A percentile compares a stretch with the other conserved stretches of the same genome.
Conservation (phyloP, 2,329 filamentous ascomycete species). For the Cladosporium halotolerans region DNA sequence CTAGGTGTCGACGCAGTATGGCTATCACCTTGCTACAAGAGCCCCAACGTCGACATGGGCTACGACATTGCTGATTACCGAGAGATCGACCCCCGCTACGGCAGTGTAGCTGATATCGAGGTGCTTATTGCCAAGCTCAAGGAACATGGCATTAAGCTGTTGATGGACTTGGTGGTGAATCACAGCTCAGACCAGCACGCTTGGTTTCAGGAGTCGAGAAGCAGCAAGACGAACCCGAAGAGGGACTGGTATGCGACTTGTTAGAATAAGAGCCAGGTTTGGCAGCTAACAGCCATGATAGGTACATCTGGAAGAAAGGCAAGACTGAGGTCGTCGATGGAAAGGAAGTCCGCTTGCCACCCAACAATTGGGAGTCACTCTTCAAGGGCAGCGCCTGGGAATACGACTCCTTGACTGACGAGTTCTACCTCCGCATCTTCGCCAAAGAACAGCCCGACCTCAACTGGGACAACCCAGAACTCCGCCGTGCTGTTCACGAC, state of each 20-base stretch:
- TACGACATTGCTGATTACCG: slow-evolving; percentile 66
- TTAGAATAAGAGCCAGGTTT: slow-evolving; percentile 44
- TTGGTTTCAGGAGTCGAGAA: slow-evolving; percentile 53
- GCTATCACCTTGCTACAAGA: slow-evolving; percentile 58
- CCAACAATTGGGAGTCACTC: slow-evolving; percentile 68
- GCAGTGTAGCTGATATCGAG: slow-evolving; percentile 61
- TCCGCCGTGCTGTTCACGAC: slow-evolving; percentile 64
- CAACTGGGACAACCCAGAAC: slow-evolving; percentile 70
- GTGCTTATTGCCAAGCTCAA: slow-evolving; percentile 54
- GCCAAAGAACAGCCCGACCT: slow-evolving; percentile 71
- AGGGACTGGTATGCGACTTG: slow-evolving; percentile 49
- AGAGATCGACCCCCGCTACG: slow-evolving; percentile 58
- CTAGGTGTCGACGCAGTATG: slow-evolving; percentile 62
- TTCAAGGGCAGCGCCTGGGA: slow-evolving; percentile 57
- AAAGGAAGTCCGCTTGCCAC: slow-evolving; percentile 43
- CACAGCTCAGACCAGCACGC: slow-evolving; percentile 62
- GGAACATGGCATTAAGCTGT: slow-evolving; percentile 59
- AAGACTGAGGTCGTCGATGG: neutral
- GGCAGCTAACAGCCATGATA: neutral
- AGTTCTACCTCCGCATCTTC: slow-evolving; percentile 75
- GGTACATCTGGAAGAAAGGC: slow-evolving; percentile 9
- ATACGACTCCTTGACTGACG: slow-evolving; percentile 63
- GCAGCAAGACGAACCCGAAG: slow-evolving; percentile 43
- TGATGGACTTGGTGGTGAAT: slow-evolving; percentile 72
- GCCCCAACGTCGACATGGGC: slow-evolving; percentile 61